Conservation (phyloP, 208 protist species). For the Naegleria lovaniensis region DNA sequence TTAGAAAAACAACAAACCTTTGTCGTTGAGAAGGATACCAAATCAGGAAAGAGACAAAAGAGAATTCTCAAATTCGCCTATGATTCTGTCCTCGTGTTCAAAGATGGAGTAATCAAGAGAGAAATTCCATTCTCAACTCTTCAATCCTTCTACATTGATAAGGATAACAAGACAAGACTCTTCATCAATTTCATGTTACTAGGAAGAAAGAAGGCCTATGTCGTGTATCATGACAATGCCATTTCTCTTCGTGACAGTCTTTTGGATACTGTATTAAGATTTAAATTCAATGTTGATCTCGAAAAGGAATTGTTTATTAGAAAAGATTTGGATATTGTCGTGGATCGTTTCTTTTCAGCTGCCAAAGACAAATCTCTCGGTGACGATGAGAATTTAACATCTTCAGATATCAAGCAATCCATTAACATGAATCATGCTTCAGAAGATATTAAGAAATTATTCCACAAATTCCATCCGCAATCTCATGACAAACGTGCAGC, state of each 20-base stretch:
- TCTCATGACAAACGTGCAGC: background rate
- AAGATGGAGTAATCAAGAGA: background rate
- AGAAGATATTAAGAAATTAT: background rate
- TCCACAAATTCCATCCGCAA: constrained; percentile 2
- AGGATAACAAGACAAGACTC: background rate
- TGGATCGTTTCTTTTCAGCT: constrained; percentile 17
- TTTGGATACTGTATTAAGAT: background rate
- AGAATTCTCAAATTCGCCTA: constrained; percentile 4
- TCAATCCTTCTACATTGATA: constrained; percentile 25
- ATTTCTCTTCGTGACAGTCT: background rate
- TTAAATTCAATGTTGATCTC: constrained; percentile 13
- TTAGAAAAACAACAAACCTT: background rate
- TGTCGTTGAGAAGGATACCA: background rate
- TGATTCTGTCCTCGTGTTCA: constrained; percentile 13
- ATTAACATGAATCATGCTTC: background rate
- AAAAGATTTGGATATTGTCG: background rate
- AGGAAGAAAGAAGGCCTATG: background rate
- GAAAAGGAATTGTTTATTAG: constrained; percentile 8
- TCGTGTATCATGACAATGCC: background rate
- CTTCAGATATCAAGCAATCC: background rate
- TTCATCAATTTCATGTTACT: background rate
- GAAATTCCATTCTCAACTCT: constrained; percentile 29
- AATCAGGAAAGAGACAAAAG: background rate
- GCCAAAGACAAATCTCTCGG: too few relatives aligned
- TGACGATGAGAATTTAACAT: background rate